phyloP scores from a whole-genome alignment of 2,329 filamentous ascomycete species.

The Aspergillus latus region DNA sequence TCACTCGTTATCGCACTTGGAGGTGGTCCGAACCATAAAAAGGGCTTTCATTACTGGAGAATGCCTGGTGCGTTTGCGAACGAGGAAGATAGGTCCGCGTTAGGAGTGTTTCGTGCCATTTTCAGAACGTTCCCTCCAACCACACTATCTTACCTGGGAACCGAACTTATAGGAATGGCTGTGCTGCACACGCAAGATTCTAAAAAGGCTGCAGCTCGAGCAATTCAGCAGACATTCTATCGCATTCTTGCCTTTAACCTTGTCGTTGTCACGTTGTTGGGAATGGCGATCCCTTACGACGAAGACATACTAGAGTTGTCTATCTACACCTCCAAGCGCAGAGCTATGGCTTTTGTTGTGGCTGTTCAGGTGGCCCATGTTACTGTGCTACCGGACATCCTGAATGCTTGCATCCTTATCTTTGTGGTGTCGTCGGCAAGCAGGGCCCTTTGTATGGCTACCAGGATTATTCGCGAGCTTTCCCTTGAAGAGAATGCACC shows the following conservation, averaged over 20 bases:
- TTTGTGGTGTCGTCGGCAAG: constrained; percentile 75
- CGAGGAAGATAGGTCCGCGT: constrained; percentile 33
- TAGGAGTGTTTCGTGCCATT: constrained; percentile 58
- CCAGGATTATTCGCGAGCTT: constrained; percentile 69
- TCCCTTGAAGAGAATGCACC: constrained; percentile 71
- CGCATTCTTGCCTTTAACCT: constrained; percentile 79
- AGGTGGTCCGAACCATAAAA: constrained; percentile 60
- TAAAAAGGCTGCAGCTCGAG: constrained; percentile 69
- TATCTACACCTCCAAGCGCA: constrained; percentile 44
- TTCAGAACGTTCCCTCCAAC: constrained; percentile 72
- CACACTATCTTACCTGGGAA: constrained; percentile 74
- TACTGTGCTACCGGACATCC: constrained; percentile 60
- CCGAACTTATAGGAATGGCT: constrained; percentile 73
- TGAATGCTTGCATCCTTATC: constrained; percentile 71
- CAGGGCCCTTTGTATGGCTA: constrained; percentile 73
- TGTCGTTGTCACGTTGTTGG: constrained; percentile 69
- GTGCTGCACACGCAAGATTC: constrained; percentile 76
- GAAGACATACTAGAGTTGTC: constrained; percentile 55
- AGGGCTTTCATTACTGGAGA: constrained; percentile 66
- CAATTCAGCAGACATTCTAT: constrained; percentile 77
- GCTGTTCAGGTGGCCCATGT: constrained; percentile 66
- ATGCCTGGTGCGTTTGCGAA: constrained; percentile 57
- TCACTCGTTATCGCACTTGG: constrained; percentile 63
- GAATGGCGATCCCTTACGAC: constrained; percentile 74
- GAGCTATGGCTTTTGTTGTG: constrained; percentile 71